These are phyloP conservation scores for Gastroboletus turbinatus DNA, from an alignment of 1,284 basidiomycete species.

Conservation along the genomic window DNA sequence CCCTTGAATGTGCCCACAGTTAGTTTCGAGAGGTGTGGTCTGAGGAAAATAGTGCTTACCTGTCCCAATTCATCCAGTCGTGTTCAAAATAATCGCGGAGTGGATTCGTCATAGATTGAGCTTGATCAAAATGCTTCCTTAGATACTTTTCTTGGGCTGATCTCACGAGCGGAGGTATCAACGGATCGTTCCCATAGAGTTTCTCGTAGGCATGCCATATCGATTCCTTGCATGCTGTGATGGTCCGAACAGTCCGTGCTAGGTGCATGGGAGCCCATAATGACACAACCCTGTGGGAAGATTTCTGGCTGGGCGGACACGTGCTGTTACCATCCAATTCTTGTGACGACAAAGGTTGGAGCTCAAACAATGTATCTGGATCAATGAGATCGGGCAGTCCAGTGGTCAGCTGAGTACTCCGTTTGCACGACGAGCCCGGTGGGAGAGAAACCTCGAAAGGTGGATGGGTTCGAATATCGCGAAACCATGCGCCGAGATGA, in stretches of 20 bases:
- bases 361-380: slow-evolving; percentile 32
- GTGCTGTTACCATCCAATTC: slow-evolving; percentile 20
- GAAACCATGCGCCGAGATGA: slow-evolving; percentile 61
- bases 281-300: slow-evolving; percentile 35
- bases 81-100: slow-evolving; percentile 61
- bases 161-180: slow-evolving; percentile 34
- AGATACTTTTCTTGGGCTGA: slow-evolving; percentile 32
- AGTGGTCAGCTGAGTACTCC: slow-evolving; percentile 5
- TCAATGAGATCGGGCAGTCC: slow-evolving; percentile 24
- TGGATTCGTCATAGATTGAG: slow-evolving; percentile 34
- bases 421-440: slow-evolving; percentile 40
- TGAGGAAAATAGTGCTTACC: slow-evolving; percentile 40
- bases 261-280: slow-evolving; percentile 62
- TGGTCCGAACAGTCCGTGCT: slow-evolving; percentile 51
- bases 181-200: slow-evolving; percentile 43
- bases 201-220: slow-evolving; percentile 62
- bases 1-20: slow-evolving; percentile 41
- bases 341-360: slow-evolving; percentile 27
- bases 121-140: slow-evolving; percentile 30
- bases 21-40: not conserved
- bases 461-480: slow-evolving; percentile 50
- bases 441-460: slow-evolving; percentile 57
- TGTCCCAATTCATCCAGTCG: slow-evolving; percentile 68
- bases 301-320: slow-evolving; percentile 10
- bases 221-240: slow-evolving; percentile 65